phyloP scores from a whole-genome alignment of 1,284 basidiomycete genomes.

The Omphalotus olearius region DNA sequence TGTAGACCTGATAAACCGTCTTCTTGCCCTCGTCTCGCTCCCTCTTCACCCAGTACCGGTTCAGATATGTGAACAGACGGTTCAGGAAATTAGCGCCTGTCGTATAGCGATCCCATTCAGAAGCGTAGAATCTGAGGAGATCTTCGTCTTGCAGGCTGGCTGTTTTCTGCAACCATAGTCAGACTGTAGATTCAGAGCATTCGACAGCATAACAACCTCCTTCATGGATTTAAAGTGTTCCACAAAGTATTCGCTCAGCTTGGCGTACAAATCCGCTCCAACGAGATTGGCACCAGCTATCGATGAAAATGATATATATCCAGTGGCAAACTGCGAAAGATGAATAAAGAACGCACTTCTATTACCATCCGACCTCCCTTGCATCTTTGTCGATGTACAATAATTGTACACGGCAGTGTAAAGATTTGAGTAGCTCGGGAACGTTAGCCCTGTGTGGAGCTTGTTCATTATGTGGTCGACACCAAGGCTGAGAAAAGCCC shows the following conservation, averaged over 20 bases:
- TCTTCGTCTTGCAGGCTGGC: slow-evolving; percentile 78
- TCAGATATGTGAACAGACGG: slow-evolving; percentile 93
- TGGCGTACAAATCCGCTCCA: slow-evolving; percentile 89
- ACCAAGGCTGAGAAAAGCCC: slow-evolving; percentile 84
- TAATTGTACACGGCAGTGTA: slow-evolving; percentile 95
- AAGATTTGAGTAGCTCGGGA: slow-evolving; percentile 86
- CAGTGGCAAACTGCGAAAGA: neutral
- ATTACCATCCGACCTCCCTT: slow-evolving; percentile 38
- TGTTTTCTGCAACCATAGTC: slow-evolving; percentile 45
- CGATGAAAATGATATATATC: slow-evolving; percentile 18
- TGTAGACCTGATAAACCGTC: slow-evolving; percentile 94
- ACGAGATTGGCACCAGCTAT: slow-evolving; percentile 86
- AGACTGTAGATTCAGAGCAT: neutral
- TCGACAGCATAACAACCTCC: slow-evolving; percentile 40
- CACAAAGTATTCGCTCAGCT: slow-evolving; percentile 81
- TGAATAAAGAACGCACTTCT: slow-evolving; percentile 46
- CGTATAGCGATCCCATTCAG: slow-evolving; percentile 96
- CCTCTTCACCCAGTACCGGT: slow-evolving; percentile 98
- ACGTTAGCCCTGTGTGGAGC: slow-evolving; percentile 84
- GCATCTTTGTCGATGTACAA: slow-evolving; percentile 79
- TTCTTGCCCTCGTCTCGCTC: slow-evolving; percentile 98
- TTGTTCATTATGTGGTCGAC: slow-evolving; percentile 92
- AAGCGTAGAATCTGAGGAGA: slow-evolving; percentile 87
- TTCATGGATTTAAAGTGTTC: slow-evolving; percentile 66
- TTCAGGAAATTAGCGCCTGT: slow-evolving; percentile 96